Conservation (phyloP, 1,284 basidiomycete species). For the Fomitiporia mediterranea region DNA sequence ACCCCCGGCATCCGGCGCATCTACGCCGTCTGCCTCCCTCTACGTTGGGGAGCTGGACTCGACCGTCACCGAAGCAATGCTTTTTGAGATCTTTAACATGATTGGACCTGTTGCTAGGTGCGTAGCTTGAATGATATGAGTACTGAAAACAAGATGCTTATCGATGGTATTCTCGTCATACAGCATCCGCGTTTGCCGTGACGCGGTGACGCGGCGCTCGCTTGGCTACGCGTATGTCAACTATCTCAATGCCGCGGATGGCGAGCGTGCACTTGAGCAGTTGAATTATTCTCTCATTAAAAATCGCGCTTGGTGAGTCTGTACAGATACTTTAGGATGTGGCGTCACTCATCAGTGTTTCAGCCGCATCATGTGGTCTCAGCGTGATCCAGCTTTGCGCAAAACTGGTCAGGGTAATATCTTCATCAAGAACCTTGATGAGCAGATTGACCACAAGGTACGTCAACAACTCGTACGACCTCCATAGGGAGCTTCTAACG, state of each 20-base stretch:
- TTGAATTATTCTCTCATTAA: conserved; percentile 99
- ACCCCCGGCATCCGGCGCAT: conserved; percentile 48
- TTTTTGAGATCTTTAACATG: conserved; percentile 99
- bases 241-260: conserved; percentile 94
- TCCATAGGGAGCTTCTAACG: conserved; percentile 3
- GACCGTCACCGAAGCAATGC: conserved; percentile 98
- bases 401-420: conserved; percentile 99
- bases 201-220: conserved; percentile 98
- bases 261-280: conserved; percentile 98
- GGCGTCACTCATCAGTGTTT: conserved; percentile 21
- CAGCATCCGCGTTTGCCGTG: conserved; percentile 99
- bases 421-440: conserved; percentile 99
- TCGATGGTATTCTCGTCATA: conserved; percentile 15
- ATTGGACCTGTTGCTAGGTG: conserved; percentile 97
- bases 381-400: conserved; percentile 98
- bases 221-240: conserved; percentile 99
- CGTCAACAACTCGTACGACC: conserved; percentile 15
- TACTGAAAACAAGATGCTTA: background rate
- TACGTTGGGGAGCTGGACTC: conserved; percentile 99
- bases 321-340: conserved; percentile 3
- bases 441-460: conserved; percentile 98
- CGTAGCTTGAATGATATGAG: conserved; percentile 27
- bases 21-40: conserved; percentile 85
- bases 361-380: conserved; percentile 99
- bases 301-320: conserved; percentile 83